Evolutionary conservation across 78 protist species (phyloP).

Genomic region (Anaeramoeba flamelloides): DNA sequence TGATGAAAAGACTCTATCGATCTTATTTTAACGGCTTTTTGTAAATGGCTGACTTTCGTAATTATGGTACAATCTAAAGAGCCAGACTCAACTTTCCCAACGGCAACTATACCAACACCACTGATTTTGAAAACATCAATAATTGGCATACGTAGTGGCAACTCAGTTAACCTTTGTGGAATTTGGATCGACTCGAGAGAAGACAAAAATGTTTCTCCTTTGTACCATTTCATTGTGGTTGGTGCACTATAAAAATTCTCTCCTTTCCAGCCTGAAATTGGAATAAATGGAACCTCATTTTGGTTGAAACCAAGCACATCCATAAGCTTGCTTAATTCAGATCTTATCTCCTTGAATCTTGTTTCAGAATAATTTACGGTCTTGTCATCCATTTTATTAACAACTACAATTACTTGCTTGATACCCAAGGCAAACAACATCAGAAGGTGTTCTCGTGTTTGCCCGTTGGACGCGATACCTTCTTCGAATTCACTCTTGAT

Average conservation of each 20-base stretch:
- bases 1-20: background rate
- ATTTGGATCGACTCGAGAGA: conserved; percentile 35
- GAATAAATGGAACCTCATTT: conserved; percentile 37
- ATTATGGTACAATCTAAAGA: conserved; percentile 18
- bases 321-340: conserved; percentile 50
- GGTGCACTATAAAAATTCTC: conserved; percentile 82
- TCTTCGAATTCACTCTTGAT: conserved; percentile 85
- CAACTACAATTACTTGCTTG: conserved; percentile 76
- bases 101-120: conserved; percentile 87
- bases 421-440: conserved; percentile 87
- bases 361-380: conserved; percentile 50
- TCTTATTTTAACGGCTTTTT: conserved; percentile 59
- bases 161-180: conserved; percentile 49
- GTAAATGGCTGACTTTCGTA: conserved; percentile 3
- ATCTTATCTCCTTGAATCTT: conserved; percentile 67
- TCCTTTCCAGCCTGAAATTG: conserved; percentile 89
- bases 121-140: conserved; percentile 69
- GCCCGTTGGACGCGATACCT: conserved; percentile 87
- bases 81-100: conserved; percentile 80
- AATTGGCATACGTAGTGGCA: conserved; percentile 80
- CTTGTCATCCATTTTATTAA: conserved; percentile 93
- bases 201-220: conserved; percentile 62
- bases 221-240: conserved; percentile 67
- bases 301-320: conserved; percentile 65
- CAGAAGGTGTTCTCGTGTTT: conserved; percentile 92